phyloP scores from a whole-genome alignment of 345 rosid genomes.

The Sisymbrium altissimum region DNA sequence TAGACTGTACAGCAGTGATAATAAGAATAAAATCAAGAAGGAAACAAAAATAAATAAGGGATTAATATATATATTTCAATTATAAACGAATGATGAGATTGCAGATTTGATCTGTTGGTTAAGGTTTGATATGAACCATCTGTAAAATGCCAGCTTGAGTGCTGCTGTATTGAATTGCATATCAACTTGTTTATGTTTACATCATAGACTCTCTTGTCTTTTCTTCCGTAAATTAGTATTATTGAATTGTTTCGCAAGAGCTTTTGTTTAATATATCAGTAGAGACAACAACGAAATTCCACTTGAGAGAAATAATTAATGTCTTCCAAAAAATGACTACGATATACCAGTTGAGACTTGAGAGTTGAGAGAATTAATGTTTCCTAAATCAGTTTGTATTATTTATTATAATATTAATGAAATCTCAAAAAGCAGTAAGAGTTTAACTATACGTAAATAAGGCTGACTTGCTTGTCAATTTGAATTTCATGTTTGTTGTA shows the following conservation, averaged over 20 bases:
- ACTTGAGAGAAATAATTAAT: too few species aligned
- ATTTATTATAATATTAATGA: too few species aligned
- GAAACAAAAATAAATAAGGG: background rate
- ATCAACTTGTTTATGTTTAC: constrained; percentile 31
- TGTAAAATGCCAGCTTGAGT: constrained; percentile 31
- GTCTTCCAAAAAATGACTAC: too few species aligned
- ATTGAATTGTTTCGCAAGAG: background rate
- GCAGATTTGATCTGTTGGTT: constrained; percentile 31
- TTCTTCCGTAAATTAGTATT: background rate
- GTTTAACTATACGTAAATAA: too few species aligned
- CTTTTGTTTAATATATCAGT: background rate
- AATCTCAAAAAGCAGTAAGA: too few species aligned
- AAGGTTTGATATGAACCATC: constrained; percentile 32
- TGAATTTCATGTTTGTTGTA: too few species aligned
- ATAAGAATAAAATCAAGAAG: constrained; percentile 21
- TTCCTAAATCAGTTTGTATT: too few species aligned
- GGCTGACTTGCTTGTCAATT: too few species aligned
- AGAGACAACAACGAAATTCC: background rate
- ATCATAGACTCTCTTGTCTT: constrained; percentile 20
- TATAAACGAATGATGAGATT: constrained; percentile 1
- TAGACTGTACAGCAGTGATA: background rate
- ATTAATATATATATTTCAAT: background rate
- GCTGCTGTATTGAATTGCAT: constrained; percentile 24
- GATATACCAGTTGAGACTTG: too few species aligned
- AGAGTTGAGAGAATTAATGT: too few species aligned